phyloP scores from a whole-genome alignment of 352 stramenopile genomes.

The Phytopythium chamaehyphon region DNA sequence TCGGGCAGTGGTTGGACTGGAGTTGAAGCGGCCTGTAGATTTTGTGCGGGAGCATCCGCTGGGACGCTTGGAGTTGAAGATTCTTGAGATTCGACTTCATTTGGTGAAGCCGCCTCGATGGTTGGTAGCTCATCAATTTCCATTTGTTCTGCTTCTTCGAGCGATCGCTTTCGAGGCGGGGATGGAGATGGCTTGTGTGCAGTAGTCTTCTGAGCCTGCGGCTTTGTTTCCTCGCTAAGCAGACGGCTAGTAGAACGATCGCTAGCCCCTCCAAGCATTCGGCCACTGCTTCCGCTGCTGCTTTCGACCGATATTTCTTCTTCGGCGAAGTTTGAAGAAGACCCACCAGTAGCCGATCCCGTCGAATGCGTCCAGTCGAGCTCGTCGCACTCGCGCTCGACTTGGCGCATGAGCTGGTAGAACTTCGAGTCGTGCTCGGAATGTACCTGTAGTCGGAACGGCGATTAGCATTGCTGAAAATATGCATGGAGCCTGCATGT shows the following conservation, averaged over 20 bases:
- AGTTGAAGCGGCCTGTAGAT: background rate
- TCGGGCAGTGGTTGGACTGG: background rate
- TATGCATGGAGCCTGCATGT: background rate
- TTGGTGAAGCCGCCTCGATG: no score
- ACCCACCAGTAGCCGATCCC: constrained; percentile 35
- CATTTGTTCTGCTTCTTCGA: constrained; percentile 2
- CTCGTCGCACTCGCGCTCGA: constrained; percentile 72
- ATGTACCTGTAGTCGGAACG: constrained; percentile 37
- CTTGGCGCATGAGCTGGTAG: constrained; percentile 75
- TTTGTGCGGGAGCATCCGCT: background rate
- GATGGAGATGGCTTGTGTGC: no score
- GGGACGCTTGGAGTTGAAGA: background rate
- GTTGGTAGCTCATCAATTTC: no score
- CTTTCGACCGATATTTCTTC: constrained; percentile 1
- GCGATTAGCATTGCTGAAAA: background rate
- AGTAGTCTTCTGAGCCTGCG: no score
- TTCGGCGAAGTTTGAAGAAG: constrained; percentile 11
- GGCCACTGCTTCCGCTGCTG: no score
- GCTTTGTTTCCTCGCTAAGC: no score
- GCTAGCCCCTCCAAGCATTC: no score
- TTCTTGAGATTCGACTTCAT: background rate
- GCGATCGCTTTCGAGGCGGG: constrained; percentile 6
- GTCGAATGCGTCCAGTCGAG: constrained; percentile 56
- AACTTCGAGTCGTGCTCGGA: constrained; percentile 80
- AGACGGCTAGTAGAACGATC: no score